Base-by-base conservation (phyloP, 2,329 filamentous ascomycete genomes). In the Diaporthe velutina region DNA sequence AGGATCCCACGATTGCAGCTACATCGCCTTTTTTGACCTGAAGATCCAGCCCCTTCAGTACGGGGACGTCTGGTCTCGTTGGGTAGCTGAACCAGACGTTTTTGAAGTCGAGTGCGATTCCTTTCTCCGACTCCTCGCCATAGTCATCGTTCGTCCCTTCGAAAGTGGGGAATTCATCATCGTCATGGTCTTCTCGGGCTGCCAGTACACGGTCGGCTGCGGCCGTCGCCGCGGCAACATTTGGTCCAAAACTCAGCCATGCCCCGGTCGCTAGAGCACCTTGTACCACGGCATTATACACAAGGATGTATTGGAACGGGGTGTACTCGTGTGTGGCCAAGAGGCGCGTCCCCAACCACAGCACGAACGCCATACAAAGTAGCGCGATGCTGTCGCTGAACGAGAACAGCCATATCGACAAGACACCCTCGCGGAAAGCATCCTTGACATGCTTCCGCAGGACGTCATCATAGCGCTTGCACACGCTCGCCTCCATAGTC, bases 401-500 rank as follows among this genome's bases (percentile, higher is more conserved):
- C 2, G 64, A 68, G 12, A 68, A 68, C 4, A 68, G n/a, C 64
- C 64, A 68, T 52, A 54, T 40, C 1, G 64, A 68, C 9, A 0
- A 77, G 17, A 68, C 48, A 4, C 64, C 64, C 77, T 19, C 77
- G 77, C 28, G 83, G 80, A 50, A 40, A 19, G 64, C 30, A 68
- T 68, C 45, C 22, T 40, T 68, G 2, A 68, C 48, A 15, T 86
- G 84, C 2, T 78, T 77, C 6, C 79, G 75, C 17, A 86, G 74
- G 13, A 86, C 81, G 2, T 79, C 76, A 7, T 82, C 78, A 60
- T 85, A 86, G 2, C 84, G 80, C 3, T 79, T 75, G 54, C 83
- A 83, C 77, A 93, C 91, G 58, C 85, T 85, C 70, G 90, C 85
- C 79, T 93, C 91, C 80, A 93, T 88, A 2, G 89, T 91, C 40